Evolutionary conservation across 805 yeast genomes (phyloP).

Genomic region (Candida railenensis): DNA sequence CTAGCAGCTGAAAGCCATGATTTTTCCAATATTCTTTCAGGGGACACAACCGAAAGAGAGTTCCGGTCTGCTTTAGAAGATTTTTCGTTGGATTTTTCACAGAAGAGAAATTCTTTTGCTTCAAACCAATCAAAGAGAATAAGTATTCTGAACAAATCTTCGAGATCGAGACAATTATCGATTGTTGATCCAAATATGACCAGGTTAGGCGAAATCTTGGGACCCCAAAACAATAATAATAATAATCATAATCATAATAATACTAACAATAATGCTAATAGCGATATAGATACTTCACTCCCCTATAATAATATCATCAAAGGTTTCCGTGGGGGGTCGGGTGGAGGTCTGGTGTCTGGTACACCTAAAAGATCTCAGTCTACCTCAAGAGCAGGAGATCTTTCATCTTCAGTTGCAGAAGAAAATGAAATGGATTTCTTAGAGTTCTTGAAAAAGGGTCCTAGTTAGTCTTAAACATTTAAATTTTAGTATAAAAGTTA

Average conservation of each 20-base stretch:
- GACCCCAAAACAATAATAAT: neutral
- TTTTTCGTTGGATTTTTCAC: slow-evolving; percentile 25
- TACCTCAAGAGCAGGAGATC: neutral
- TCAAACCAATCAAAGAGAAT: neutral
- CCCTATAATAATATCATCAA: neutral
- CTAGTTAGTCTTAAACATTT: slow-evolving; percentile 10
- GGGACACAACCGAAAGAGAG: slow-evolving; percentile 26
- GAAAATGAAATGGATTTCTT: slow-evolving; percentile 44
- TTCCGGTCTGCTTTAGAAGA: slow-evolving; percentile 28
- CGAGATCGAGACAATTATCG: slow-evolving; percentile 2
- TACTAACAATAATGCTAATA: neutral
- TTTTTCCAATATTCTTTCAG: slow-evolving; percentile 36
- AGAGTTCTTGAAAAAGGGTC: slow-evolving; percentile 47
- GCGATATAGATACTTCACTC: neutral
- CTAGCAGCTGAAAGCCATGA: slow-evolving; percentile 24
- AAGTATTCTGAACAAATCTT: slow-evolving; percentile 1
- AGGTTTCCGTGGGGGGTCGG: neutral
- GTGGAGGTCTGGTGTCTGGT: neutral
- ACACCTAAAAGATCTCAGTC: slow-evolving; percentile 1
- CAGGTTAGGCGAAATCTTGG: slow-evolving; percentile 2
- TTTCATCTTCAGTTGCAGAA: slow-evolving; percentile 6
- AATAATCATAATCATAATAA: neutral
- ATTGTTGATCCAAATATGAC: neutral
- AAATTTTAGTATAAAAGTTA: neutral
- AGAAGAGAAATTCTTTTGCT: slow-evolving; percentile 3